phyloP scores from a whole-genome alignment of 345 rosid species.

The Carallia pectinifolia region DNA sequence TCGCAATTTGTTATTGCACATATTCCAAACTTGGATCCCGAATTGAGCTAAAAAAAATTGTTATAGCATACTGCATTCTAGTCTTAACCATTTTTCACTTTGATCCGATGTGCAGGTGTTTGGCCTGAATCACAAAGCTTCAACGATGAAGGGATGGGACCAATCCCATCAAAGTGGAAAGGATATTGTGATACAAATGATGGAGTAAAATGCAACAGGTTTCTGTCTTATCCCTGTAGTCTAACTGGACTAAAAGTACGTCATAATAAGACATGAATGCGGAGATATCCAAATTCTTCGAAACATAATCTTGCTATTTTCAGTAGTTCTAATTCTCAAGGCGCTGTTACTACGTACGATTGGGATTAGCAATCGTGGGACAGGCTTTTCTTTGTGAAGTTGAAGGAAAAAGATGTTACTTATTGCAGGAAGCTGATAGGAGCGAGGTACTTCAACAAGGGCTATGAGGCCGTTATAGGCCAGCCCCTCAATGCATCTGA shows the following conservation, averaged over 20 bases:
- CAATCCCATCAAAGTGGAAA: slow-evolving; percentile 51
- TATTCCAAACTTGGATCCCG: no score
- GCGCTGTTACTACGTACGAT: no score
- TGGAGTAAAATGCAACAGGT: slow-evolving; percentile 56
- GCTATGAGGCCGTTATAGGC: slow-evolving; percentile 31
- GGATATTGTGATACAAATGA: slow-evolving; percentile 41
- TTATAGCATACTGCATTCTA: not conserved
- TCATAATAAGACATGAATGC: no score
- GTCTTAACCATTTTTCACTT: not conserved
- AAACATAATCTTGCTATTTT: not conserved
- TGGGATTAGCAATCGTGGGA: no score
- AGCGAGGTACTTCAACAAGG: slow-evolving; percentile 63
- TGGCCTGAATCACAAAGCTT: slow-evolving; percentile 71
- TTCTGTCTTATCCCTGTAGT: not conserved
- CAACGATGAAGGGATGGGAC: slow-evolving; percentile 49
- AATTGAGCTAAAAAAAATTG: not conserved
- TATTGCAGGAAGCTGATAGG: slow-evolving; percentile 60
- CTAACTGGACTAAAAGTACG: no score
- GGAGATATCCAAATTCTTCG: no score
- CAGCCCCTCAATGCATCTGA: slow-evolving; percentile 29
- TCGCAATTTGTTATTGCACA: not conserved
- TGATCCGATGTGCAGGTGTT: slow-evolving; percentile 36
- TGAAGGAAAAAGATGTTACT: no score
- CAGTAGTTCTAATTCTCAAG: no score
- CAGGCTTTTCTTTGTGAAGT: not conserved